These are phyloP conservation scores for Bathelium albidoporum DNA, from an alignment of 495 filamentous ascomycete genomes.

Conservation along the genomic window DNA sequence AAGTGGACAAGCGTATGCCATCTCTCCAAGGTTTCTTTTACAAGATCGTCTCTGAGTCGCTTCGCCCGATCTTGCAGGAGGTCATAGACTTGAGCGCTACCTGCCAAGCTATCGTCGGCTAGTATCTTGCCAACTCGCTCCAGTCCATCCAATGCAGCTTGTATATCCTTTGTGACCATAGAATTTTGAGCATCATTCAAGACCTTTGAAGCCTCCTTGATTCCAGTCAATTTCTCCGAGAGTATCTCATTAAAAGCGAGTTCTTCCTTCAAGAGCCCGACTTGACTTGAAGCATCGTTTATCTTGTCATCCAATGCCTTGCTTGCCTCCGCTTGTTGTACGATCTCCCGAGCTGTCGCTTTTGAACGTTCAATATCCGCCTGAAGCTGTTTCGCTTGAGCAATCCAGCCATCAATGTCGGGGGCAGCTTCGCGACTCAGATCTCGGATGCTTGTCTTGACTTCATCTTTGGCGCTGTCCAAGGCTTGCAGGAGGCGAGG, in stretches of 20 bases:
- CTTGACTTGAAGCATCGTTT: conserved; percentile 58
- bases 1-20: conserved; percentile 33
- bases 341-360: conserved; percentile 62
- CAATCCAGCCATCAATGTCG: conserved; percentile 75
- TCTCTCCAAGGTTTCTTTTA: conserved; percentile 22
- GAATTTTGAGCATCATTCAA: conserved; percentile 30
- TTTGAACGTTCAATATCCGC: conserved; percentile 67
- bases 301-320: conserved; percentile 47
- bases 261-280: conserved; percentile 62
- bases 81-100: conserved; percentile 25
- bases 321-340: conserved; percentile 57
- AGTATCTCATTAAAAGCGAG: conserved; percentile 65
- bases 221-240: conserved; percentile 47
- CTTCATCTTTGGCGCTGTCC: conserved; percentile 50
- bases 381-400: conserved; percentile 71
- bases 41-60: conserved; percentile 25
- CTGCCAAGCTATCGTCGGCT: conserved; percentile 20
- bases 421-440: conserved; percentile 63
- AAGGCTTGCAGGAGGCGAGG: conserved; percentile 55
- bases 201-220: conserved; percentile 41
- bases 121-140: conserved; percentile 40
- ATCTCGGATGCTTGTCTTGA: conserved; percentile 67
- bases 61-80: conserved; percentile 23
- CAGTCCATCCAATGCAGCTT: conserved; percentile 33
- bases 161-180: conserved; percentile 22